Percentiles rank a stretch among this genome's conserved stretches.
Evolutionary conservation across 139 green algal species (phyloP).

Genomic region (Desmodesmus armatus): DNA sequence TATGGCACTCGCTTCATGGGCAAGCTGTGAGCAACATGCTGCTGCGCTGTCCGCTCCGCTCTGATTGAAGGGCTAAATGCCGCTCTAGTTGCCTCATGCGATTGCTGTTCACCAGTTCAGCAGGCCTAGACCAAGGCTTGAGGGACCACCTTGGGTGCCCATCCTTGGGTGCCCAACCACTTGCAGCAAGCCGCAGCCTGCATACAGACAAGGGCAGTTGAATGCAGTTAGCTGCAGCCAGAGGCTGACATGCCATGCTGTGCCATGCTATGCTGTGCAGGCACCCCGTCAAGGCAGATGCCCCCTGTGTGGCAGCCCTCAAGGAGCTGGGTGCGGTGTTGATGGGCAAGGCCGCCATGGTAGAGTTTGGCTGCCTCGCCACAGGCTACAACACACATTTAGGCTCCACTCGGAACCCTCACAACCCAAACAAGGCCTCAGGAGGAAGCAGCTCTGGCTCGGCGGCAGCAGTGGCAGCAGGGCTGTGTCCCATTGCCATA

Average conservation of each 20-base stretch:
- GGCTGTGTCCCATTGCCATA: conserved; percentile 80
- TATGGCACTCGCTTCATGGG: conserved; percentile 75
- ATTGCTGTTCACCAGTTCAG: no score
- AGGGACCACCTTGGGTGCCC: no score
- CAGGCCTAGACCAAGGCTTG: no score
- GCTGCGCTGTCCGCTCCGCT: no score
- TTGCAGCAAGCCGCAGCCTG: no score
- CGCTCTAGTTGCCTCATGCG: no score
- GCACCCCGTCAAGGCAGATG: conserved; percentile 32
- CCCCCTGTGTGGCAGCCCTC: conserved; percentile 63
- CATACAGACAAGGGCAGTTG: not conserved
- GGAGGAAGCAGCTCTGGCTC: conserved; percentile 65
- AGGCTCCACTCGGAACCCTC: conserved; percentile 9
- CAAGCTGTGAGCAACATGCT: conserved; percentile 31
- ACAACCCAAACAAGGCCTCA: conserved; percentile 3
- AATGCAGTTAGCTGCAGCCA: not conserved
- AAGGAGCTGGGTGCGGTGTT: conserved; percentile 72
- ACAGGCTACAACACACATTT: conserved; percentile 9
- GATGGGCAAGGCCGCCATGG: conserved; percentile 80
- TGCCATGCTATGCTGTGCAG: conserved; percentile 16
- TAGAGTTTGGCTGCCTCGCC: conserved; percentile 71
- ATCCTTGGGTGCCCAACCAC: no score
- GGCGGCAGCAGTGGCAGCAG: conserved; percentile 76
- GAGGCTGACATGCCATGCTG: not conserved
- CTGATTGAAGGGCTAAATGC: no score